Percentiles rank a stretch among this genome's conserved stretches.
Evolutionary conservation across 2,329 filamentous ascomycete species (phyloP).

Genomic region (Curvularia lunata): DNA sequence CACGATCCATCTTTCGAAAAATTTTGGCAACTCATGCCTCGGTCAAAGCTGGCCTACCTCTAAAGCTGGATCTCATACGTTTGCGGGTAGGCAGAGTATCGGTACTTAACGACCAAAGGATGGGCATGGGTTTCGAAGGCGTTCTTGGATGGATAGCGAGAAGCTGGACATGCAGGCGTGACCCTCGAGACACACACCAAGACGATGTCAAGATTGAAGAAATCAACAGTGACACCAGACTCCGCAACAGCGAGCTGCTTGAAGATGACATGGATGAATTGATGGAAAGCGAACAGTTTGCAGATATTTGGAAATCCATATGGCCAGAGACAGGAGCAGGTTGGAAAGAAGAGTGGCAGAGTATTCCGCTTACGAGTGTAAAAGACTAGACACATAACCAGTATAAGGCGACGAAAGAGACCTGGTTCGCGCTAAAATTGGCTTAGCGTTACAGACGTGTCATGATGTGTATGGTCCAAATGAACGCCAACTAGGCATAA

Average conservation of each 20-base stretch:
- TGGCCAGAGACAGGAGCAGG: not conserved
- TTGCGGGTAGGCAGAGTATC: not conserved
- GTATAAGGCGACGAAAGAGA: not conserved
- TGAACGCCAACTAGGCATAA: no score
- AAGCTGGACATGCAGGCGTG: constrained; percentile 2
- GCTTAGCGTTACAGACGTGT: no score
- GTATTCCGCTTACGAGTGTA: not conserved
- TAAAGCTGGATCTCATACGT: not conserved
- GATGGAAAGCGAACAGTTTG: not conserved
- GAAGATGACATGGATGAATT: not conserved
- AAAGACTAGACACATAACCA: not conserved
- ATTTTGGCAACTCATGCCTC: not conserved
- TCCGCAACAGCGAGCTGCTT: not conserved
- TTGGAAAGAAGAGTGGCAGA: not conserved
- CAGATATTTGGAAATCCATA: not conserved
- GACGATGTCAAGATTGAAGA: not conserved
- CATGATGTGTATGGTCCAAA: no score
- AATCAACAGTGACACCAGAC: not conserved
- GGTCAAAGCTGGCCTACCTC: not conserved
- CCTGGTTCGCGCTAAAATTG: not conserved
- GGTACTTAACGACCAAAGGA: not conserved
- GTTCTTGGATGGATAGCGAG: not conserved
- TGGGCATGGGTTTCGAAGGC: not conserved
- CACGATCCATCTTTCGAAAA: not conserved
- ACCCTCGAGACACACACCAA: constrained; percentile 1